A percentile compares a stretch with the other conserved stretches of the same genome.
Conservation (phyloP, 768 basidiomycete genomes). For the Rhizopogon salebrosus region DNA sequence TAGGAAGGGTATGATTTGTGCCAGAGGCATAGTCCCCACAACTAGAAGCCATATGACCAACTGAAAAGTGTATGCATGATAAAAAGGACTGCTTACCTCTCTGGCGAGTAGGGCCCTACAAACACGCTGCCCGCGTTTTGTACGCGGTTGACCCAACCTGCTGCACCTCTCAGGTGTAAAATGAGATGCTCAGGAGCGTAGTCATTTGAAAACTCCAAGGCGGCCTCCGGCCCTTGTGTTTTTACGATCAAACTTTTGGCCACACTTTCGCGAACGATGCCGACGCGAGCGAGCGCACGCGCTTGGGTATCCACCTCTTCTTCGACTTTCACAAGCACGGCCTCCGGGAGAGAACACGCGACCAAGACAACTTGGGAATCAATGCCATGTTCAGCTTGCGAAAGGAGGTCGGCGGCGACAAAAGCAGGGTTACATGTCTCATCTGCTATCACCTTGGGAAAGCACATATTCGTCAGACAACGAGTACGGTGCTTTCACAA, state of each 20-base stretch:
- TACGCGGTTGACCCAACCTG: constrained; percentile 55
- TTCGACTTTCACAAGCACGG: constrained; percentile 71
- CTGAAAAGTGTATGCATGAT: neutral
- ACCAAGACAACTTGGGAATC: constrained; percentile 98
- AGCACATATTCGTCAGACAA: constrained; percentile 28
- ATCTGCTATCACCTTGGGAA: constrained; percentile 85
- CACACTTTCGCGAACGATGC: constrained; percentile 86
- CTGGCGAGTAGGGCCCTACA: constrained; percentile 91
- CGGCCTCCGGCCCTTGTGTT: constrained; percentile 61
- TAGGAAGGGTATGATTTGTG: constrained; percentile 97
- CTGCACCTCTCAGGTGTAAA: constrained; percentile 75
- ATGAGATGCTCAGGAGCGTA: constrained; percentile 99
- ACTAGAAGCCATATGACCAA: constrained; percentile 36
- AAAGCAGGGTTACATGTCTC: constrained; percentile 79
- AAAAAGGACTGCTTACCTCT: constrained; percentile 57
- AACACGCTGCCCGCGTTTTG: constrained; percentile 97
- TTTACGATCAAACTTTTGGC: constrained; percentile 88
- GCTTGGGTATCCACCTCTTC: constrained; percentile 84
- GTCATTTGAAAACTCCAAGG: constrained; percentile 87
- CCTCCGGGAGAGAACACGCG: constrained; percentile 60
- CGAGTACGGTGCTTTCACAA: constrained; percentile 26
- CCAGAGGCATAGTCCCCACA: constrained; percentile 99
- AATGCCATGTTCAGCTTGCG: constrained; percentile 96
- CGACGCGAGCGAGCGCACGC: constrained; percentile 77
- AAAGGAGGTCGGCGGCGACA: constrained; percentile 94